Conservation (phyloP, 805 yeast species). For the Kluyveromyces wickerhamii region DNA sequence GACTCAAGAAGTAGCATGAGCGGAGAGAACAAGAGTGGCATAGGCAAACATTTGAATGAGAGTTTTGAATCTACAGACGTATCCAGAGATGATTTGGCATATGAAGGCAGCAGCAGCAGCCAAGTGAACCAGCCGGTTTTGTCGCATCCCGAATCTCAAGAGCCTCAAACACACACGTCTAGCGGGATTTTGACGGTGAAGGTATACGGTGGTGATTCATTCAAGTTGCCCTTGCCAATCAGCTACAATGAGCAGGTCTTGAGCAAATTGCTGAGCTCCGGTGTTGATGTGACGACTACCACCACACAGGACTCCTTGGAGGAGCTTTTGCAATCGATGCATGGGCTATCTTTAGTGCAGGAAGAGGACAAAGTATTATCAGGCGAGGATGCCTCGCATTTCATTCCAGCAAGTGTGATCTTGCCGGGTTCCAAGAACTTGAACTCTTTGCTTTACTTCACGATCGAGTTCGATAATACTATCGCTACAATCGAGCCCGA, state of each 20-base stretch:
- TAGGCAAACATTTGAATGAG: not conserved
- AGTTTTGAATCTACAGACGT: not conserved
- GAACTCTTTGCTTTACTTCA: constrained; percentile 70
- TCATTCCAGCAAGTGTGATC: constrained; percentile 47
- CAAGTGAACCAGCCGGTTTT: not conserved
- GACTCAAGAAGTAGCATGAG: not conserved
- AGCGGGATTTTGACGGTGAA: constrained; percentile 70
- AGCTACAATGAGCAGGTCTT: constrained; percentile 56
- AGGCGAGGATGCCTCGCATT: constrained; percentile 25
- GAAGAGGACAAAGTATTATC: constrained; percentile 30
- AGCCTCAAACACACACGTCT: constrained; percentile 14
- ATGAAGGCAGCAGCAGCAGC: not conserved
- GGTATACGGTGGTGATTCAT: constrained; percentile 59
- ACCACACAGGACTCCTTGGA: constrained; percentile 18
- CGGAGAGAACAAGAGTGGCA: not conserved
- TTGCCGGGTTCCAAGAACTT: constrained; percentile 47
- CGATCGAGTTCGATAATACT: constrained; percentile 91
- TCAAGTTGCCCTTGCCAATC: constrained; percentile 63
- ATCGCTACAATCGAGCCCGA: constrained; percentile 83
- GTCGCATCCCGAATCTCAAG: not conserved
- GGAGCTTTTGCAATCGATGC: constrained; percentile 21
- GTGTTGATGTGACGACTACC: constrained; percentile 26
- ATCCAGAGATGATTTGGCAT: not conserved
- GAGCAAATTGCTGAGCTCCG: constrained; percentile 57
- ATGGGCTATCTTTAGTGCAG: constrained; percentile 27